Evolutionary conservation across 768 basidiomycete species (phyloP).

Genomic region (Inosperma sp.): DNA sequence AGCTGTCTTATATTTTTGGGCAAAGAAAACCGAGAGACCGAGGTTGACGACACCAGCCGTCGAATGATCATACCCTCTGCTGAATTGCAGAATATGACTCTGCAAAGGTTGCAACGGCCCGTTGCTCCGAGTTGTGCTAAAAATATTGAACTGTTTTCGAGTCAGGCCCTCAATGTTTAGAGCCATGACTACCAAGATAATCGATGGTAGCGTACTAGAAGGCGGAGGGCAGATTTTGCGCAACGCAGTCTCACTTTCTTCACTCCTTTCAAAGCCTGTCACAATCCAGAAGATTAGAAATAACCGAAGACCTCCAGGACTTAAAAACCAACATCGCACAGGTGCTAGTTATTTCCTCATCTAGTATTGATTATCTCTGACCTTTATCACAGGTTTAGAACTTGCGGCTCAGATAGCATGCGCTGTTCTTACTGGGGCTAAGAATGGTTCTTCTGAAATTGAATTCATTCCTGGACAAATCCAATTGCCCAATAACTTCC

Average conservation of each 20-base stretch:
- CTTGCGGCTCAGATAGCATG: constrained; percentile 59
- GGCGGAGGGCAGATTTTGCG: constrained; percentile 73
- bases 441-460: constrained; percentile 48
- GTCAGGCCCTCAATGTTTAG: neutral
- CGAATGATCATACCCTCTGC: constrained; percentile 22
- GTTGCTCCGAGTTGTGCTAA: no score
- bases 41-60: constrained; percentile 20
- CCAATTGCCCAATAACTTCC: constrained; percentile 36
- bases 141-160: no score
- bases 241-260: constrained; percentile 63
- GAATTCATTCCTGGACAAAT: constrained; percentile 52
- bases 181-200: constrained; percentile 26
- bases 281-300: constrained; percentile 57
- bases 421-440: constrained; percentile 51
- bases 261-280: constrained; percentile 56
- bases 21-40: constrained; percentile 21
- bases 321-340: constrained; percentile 69
- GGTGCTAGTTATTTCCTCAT: constrained; percentile 32
- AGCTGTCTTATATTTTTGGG: constrained; percentile 31
- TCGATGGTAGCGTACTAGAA: constrained; percentile 50
- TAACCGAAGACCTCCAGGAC: constrained; percentile 54
- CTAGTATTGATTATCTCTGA: neutral
- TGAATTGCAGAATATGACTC: no score
- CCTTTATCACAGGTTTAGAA: constrained; percentile 47
- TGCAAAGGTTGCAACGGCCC: no score